Base-by-base conservation (phyloP, 2,329 filamentous ascomycete genomes). In the Helminthosporium solani region DNA sequence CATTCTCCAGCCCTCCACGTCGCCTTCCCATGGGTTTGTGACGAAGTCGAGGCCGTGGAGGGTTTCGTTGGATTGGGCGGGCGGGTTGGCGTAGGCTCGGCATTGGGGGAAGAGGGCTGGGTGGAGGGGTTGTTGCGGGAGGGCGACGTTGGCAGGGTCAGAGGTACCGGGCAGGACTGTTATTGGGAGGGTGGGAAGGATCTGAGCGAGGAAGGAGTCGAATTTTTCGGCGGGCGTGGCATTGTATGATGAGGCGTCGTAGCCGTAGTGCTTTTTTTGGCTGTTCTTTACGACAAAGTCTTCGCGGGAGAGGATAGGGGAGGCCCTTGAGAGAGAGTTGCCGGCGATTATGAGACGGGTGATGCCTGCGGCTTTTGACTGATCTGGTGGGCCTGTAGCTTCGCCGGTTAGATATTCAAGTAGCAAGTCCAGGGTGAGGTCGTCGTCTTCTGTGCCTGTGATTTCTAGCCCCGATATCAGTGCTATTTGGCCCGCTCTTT, bases 71-170 rank as follows among this genome's bases (percentile, higher is more conserved):
- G 65, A 61, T 50, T 67, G 58, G 3, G 69, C 64, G 0, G 78
- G 78, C 12, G 73, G 70, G 9, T 78, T 72, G 27, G 79, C 79
- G 64, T 89, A 99, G 7, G 80, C 74, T 52, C 90, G 80, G 15
- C 89, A 78, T 7, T 80, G 78, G 0, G 90, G 87, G 59, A 99
- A 94, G 82, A 99, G 90, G 49, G 94, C 92, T 3, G 88, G 78
- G 70, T 99, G 94, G 40, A 99, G 87, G 1, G 89, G 87, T 68
- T 97, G 94, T 64, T 99, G 94, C 0, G 94, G 94, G 21, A 96
- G 82, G 52, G 88, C 87, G 42, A 88, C 83, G 63, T 95, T 96
- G 40, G 94, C 90, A 0, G 94, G 91, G 68, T 99, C 95, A 25
- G 81, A 78, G 14, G 80, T 81, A 14, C 94, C 94, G 0, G 95